phyloP scores from a whole-genome alignment of 2,329 filamentous ascomycete genomes.

The Xylogone sp. region DNA sequence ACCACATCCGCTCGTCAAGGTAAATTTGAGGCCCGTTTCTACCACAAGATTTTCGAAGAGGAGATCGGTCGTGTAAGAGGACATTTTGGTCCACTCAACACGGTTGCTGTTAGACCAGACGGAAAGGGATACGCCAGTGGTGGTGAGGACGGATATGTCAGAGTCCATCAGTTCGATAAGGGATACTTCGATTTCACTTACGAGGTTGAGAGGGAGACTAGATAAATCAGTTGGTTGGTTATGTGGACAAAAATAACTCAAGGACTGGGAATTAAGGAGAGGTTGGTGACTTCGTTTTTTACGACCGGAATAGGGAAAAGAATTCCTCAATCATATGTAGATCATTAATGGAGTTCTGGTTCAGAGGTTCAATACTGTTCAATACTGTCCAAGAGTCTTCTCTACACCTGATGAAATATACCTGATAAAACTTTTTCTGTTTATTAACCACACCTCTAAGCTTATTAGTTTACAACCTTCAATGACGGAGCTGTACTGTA shows the following conservation, averaged over 20 bases:
- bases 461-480: no score
- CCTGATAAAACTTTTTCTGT: no score
- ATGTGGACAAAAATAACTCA: not conserved
- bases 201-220: conserved; percentile 86
- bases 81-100: conserved; percentile 87
- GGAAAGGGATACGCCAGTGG: conserved; percentile 92
- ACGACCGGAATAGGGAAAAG: not conserved
- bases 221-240: not conserved
- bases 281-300: not conserved
- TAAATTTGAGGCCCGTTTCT: conserved; percentile 99
- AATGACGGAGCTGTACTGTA: no score
- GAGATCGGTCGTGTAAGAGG: conserved; percentile 96
- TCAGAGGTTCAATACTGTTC: not conserved
- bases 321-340: not conserved
- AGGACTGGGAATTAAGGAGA: not conserved
- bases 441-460: no score
- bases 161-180: conserved; percentile 98
- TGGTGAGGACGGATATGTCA: conserved; percentile 97
- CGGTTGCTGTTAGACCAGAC: conserved; percentile 86
- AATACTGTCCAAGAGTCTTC: not conserved
- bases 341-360: not conserved
- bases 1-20: conserved; percentile 90
- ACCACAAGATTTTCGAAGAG: conserved; percentile 99
- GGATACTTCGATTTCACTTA: conserved; percentile 98
- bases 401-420: no score